Base-by-base conservation (phyloP, 1,139 yeast species). In the Yarrowia galli region DNA sequence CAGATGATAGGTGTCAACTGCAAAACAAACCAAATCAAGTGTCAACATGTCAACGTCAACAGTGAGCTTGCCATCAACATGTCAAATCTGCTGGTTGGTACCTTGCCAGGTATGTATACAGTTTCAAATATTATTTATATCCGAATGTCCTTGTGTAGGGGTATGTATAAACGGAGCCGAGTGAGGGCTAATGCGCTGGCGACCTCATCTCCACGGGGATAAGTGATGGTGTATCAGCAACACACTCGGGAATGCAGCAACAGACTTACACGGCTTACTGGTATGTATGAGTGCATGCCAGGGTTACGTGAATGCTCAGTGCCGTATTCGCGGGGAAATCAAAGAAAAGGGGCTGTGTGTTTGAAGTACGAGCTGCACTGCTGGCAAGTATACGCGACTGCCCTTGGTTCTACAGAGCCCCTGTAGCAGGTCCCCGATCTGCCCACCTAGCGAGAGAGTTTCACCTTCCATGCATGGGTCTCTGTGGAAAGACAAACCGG, bases 41-140 rank as follows among this genome's bases (percentile, higher is more conserved):
- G 60, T 38, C 60, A 36, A 36, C 4, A 15, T 36, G 58, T 51
- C 58, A 51, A 36, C 16, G 58, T 36, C 60, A 48, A 25, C 35
- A 4, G 32, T 28, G 32, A 51, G 12, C 40, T 51, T 32, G 45
- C 42, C 20, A 22, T 22, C 36, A 43, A 36, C 3, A n/a, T 36
- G 60, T 53, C 45, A 53, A 36, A 36, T 36, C 15, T 36, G 20
- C 9, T 23, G 20, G 32, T 18, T 53, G 18, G 60, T 36, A 38
- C 32, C 35, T 53, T 23, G 43, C 58, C 20, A 32, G 56, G 9
- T 9, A 38, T 36, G 20, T 53, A 53, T 36, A 53, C 45, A 53
- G 60, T 53, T 22, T 53, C 36, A 53, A 38, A 53, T 36, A 53
- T 53, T 53, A 53, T 53, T 53, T 53, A 53, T 53, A 53, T 53